Base-by-base conservation (phyloP, 306 rosid genomes). In the Cicer chorassanicum region DNA sequence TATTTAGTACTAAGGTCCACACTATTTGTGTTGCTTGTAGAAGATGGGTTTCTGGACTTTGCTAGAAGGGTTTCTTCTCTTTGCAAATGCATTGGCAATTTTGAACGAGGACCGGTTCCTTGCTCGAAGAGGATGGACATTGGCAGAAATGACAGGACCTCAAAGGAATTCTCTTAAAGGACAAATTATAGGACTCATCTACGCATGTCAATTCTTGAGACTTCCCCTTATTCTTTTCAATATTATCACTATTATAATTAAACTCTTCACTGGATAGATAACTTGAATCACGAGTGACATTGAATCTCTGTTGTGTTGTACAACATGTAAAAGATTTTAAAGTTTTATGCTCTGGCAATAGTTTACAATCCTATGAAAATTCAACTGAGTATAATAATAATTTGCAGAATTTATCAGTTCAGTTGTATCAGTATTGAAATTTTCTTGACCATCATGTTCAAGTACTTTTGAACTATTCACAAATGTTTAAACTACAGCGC, bases 51-150 rank as follows among this genome's bases (percentile, higher is more conserved):
- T 91, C 19, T 89, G 98, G 97, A 83, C 86, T 13, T 53, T 85
- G 9, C 57, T 93, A 6, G 89, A 89, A 86, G 97, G 92, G n/a
- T 39, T 88, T 68, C 81, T 91, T 45, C 86, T 91, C 21, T 82
- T 91, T 29, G 86, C 89, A 70, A 93, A 93, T 70, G 91, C 90
- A 8, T 77, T 93, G 62, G 94, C 97, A n/a, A 87, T 91, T 48
- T 80, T 87, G 82, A 93, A 93, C n/a, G 98, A 93, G 79, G 96
- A 91, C 61, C 81, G 97, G 13, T 93, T 93, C 71, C 92, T 91
- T 13, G 88, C 87, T 55, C 87, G 83, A 5, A 91, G 97, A 87
- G 92, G 94, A 62, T 93, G 96, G 97, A 87, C 92, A 15, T 45
- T 89, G 59, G 76, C 85, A 39, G 93, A 83, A 45, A 60, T 88